Base-by-base conservation (phyloP, 1,284 basidiomycete species). In the Xerocomus nothofagi region DNA sequence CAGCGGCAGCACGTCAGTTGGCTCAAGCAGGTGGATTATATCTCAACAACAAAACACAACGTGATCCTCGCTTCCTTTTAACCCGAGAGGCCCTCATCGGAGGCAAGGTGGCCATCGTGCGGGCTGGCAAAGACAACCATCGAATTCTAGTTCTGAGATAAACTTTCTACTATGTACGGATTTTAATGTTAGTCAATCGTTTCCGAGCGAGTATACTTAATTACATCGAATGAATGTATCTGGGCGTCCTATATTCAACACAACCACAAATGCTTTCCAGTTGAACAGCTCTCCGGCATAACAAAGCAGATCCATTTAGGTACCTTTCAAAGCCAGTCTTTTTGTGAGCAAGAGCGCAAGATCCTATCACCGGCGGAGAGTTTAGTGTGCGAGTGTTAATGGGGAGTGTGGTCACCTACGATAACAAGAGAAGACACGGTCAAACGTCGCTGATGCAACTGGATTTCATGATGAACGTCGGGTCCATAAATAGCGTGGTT, bases 101-200 rank as follows among this genome's bases (percentile, higher is more conserved):
- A 56, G 75, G 71, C 10, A 75, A 76, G 33, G 62, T 94, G 6
- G 80, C 79, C 10, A 78, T 95, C 49, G 57, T 95, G 20, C 78
- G 88, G 41, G 79, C 82, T 27, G 93, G 93, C 6, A 91, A 86
- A 68, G 82, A 86, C 54, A 87, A 85, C 44, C 74, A 86, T 50
- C 68, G 84, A n/a, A 76, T 93, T 39, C 64, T 93, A 6, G 80
- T 67, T 32, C 44, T 71, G 18, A 55, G 52, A 46, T 66, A 51
- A 49, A 48, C 26, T 32, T 8, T 29, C 37, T 23, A 39, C 8
- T 18, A 47, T 24, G n/a, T 42, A 27, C 21, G 31, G 18, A 43
- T 20, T 5, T 37, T 32, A 29, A 31, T 33, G 38, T 23, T 36
- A 31, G 39, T 36, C n/a, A 6, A 39, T 23, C 20, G 14, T 27